Evolutionary conservation across 345 rosid genomes (phyloP), one percentile per base, ranked within the genome.

Genomic region (Triadica sebifera): DNA sequence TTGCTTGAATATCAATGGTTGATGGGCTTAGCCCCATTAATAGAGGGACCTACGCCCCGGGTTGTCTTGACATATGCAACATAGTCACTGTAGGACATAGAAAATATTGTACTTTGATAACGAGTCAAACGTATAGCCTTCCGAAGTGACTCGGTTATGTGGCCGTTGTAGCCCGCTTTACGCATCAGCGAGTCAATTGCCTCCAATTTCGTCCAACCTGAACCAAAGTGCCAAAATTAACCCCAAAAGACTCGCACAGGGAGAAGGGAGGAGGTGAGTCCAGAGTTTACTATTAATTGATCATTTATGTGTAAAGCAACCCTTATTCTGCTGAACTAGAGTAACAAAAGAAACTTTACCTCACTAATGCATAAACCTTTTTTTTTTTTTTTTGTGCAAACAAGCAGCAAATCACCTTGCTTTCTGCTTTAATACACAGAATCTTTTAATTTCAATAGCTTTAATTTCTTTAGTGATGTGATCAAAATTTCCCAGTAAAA

Each of bases 171-270:
- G 71, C 98, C 98, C 29, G 99, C 88, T 84, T 95, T 95, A 7
- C 91, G 93, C 87, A 93, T 85, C 79, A 95, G 91, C 10, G 98
- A 95, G 71, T 95, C 91, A 3, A 95, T 90, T 52, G 99, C 91
- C 86, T 93, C 96, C 74, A 79, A 51, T 76, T 83, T 86, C 7
- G 96, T 86, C 99, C 99, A 95, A 41, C 92, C 99, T 95, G 81
- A 60, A 78, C 74, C 74, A 47, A 67, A 51, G 63, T 19, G 39
- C 69, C 45, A 25, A 39, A 49, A 10, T 47, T 19, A 65, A 8
- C 49, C 34, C 34, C 1, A 46, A 37, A 20, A 58, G 11, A 46
- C 20, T 4, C 56, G 22, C 6, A n/a, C 1, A 74, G 10, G 29
- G 22, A 13, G 29, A 10, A 16, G 34, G 34, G 34, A 29, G 12